Evolutionary conservation across 1,284 basidiomycete species (phyloP).

Genomic region (Puccinia horiana): DNA sequence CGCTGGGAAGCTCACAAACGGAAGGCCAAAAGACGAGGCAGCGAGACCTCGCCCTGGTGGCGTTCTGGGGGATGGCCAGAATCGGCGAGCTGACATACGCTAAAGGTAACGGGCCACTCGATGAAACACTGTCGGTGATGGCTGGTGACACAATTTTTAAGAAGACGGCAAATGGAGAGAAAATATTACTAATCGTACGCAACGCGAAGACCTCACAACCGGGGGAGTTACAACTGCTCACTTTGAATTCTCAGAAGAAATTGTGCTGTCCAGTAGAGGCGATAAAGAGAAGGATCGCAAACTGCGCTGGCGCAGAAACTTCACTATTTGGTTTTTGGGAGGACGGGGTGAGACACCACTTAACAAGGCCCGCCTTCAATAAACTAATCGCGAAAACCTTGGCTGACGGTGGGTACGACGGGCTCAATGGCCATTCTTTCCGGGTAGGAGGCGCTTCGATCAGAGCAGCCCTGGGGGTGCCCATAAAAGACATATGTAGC

Average conservation of each 20-base stretch:
- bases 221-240: too few species aligned
- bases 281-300: not conserved
- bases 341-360: not conserved
- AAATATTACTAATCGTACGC: not conserved
- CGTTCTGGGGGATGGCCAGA: conserved; percentile 3
- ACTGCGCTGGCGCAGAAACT: too few species aligned
- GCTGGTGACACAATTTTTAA: not conserved
- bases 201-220: not conserved
- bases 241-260: not conserved
- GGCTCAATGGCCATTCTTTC: not conserved
- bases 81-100: not conserved
- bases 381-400: not conserved
- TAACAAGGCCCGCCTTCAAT: not conserved
- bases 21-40: not conserved
- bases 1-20: not conserved
- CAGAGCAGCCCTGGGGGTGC: not conserved
- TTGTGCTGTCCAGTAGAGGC: not conserved
- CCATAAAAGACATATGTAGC: not conserved
- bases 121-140: not conserved
- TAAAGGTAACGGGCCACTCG: not conserved
- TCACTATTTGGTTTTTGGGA: not conserved
- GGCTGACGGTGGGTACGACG: not conserved
- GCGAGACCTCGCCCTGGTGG: not conserved
- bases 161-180: not conserved
- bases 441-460: not conserved